phyloP scores from a whole-genome alignment of 768 basidiomycete species.

The Calocera viscosa region DNA sequence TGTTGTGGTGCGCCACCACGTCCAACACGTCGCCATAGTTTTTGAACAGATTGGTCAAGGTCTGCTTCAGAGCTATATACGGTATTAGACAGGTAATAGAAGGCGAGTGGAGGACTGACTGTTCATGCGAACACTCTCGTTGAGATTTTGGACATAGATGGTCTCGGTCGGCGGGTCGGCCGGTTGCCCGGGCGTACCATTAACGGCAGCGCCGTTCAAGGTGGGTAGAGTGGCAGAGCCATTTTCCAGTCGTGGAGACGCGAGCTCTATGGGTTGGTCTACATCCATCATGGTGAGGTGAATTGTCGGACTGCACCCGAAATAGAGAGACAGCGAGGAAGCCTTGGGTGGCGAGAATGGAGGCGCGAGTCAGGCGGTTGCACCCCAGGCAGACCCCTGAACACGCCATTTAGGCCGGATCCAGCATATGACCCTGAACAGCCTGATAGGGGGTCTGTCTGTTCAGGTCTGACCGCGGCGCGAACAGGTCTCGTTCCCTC shows the following conservation, averaged over 20 bases:
- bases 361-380: too few species aligned
- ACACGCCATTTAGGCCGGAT: too few species aligned
- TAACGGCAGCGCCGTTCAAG: not conserved
- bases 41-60: conserved; percentile 79
- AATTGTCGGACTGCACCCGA: too few species aligned
- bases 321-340: too few species aligned
- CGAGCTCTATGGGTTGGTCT: not conserved
- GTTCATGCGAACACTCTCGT: conserved; percentile 30
- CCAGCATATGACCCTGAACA: too few species aligned
- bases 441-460: too few species aligned
- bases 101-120: conserved; percentile 19
- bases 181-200: not conserved
- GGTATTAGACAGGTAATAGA: not conserved
- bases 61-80: conserved; percentile 66
- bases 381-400: too few species aligned
- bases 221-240: not conserved
- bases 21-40: conserved; percentile 86
- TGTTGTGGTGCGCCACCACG: conserved; percentile 87
- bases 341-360: too few species aligned
- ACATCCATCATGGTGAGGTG: not conserved
- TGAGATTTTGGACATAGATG: conserved; percentile 35
- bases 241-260: not conserved
- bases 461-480: too few species aligned
- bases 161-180: conserved; percentile 21
- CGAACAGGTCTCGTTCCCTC: too few species aligned